Evolutionary conservation across 2,329 filamentous ascomycete genomes (phyloP).

Genomic region (Ceratocystis destructans): DNA sequence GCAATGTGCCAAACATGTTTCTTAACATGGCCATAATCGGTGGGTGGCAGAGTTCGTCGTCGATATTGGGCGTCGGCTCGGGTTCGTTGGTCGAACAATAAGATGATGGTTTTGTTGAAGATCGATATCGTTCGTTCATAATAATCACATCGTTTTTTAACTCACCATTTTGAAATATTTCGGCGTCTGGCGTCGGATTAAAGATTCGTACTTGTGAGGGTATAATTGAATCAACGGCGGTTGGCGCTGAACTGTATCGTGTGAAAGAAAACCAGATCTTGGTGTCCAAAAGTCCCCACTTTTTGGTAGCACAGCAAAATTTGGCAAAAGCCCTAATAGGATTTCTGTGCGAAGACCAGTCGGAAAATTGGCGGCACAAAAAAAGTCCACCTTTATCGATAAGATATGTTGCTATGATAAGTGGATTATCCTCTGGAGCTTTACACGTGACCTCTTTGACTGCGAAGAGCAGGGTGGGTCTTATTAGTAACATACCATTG

Average conservation of each 20-base stretch:
- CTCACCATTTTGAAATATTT: slow-evolving; percentile 20
- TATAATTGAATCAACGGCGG: slow-evolving; percentile 18
- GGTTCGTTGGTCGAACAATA: slow-evolving; percentile 1
- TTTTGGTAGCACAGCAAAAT: slow-evolving; percentile 18
- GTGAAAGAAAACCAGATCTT: slow-evolving; percentile 19
- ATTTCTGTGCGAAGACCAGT: slow-evolving; percentile 14
- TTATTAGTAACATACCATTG: background rate
- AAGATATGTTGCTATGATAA: slow-evolving; percentile 17
- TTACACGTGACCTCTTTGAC: background rate
- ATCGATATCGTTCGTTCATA: slow-evolving; percentile 6
- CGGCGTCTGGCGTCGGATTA: slow-evolving; percentile 19
- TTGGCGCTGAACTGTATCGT: slow-evolving; percentile 18
- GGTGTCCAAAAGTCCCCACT: slow-evolving; percentile 17
- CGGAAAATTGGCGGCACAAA: slow-evolving; percentile 16
- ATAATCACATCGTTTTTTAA: slow-evolving; percentile 7
- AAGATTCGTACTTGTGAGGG: slow-evolving; percentile 18
- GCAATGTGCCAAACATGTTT: background rate
- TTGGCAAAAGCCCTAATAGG: slow-evolving; percentile 18
- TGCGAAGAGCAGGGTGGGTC: background rate
- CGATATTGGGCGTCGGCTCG: slow-evolving; percentile 5
- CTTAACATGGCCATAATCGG: background rate
- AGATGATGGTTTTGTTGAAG: slow-evolving; percentile 5
- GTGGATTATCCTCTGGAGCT: background rate
- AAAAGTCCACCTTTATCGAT: slow-evolving; percentile 14
- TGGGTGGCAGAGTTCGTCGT: background rate